Evolutionary conservation across 179 eudicot genomes (phyloP), one percentile per base, ranked within the genome.

Genomic region (Drosera spatulata): DNA sequence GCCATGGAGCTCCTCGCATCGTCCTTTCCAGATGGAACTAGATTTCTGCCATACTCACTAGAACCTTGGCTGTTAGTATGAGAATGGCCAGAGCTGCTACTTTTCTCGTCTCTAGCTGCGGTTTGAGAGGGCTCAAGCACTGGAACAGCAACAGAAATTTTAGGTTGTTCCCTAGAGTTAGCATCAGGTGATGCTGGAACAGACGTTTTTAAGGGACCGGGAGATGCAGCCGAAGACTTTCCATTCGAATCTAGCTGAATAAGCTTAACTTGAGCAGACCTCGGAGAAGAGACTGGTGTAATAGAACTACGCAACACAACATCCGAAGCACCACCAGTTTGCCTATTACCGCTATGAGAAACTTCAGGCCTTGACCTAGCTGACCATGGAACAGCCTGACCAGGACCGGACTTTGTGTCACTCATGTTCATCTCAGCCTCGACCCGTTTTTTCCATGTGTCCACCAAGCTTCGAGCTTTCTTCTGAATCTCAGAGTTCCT

Each of bases 401-500:
- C 68, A 33, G 90, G 70, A 66, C 79, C 82, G 61, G 96, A 72
- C 70, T 85, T 85, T 33, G 81, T 61, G 64, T 88, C 98, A 63
- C 69, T 76, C 41, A 70, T 72, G 51, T 70, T 91, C 90, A 91
- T 88, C 65, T 91, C 98, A 44, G 84, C 96, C 82, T 88, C 95
- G 10, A 91, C 97, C 7, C 96, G 91, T 71, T 84, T 88, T 80
- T 91, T 91, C 97, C 97, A 91, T 15, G 95, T 91, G 71, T 85
- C 96, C 41, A 91, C 96, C 63, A 91, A 78, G 69, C 79, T 76
- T 78, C 91, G 76, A 2, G 98, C 94, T 71, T 91, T 91, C 75
- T 75, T 85, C 75, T 88, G 96, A 66, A 91, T 91, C 59, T 91
- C 98, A n/a, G 76, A 63, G 61, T 88, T 91, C 65, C 75, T 88